Evolutionary conservation across 805 yeast genomes (phyloP), one percentile per base, ranked within the genome.

Genomic region (Saturnispora galanensis): DNA sequence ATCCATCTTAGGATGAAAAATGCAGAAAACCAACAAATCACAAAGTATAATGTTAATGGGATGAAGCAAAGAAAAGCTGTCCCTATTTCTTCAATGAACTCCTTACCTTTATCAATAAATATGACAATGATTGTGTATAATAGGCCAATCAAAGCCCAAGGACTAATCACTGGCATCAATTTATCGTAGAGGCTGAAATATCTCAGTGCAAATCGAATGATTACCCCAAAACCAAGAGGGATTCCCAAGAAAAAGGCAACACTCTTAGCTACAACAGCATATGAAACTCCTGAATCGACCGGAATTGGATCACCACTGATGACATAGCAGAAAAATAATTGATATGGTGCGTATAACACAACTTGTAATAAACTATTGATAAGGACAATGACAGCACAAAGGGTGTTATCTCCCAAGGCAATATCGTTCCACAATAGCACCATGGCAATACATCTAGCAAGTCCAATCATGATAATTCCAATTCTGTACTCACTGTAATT

Each of bases 401-500:
- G 56, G 35, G 65, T 65, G 38, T 60, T 58, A 52, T 75, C 77
- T 5, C 81, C 81, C 7, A 60, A 67, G 2, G 80, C 76, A 13
- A 77, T 60, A 29, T 71, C 68, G 52, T 71, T 76, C 82, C 81
- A 76, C 26, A 76, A 56, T 41, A 77, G 58, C 1, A 76, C 82
- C 81, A 77, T 76, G 17, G 81, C 82, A 50, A 76, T 75, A 54
- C 82, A 76, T 47, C 81, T 59, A 5, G 79, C 81, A 31, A 73
- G 46, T 1, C 82, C 82, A 38, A 77, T 73, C 72, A 77, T 68
- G 29, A 77, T 73, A n/a, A 77, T 65, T 1, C 81, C 81, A 35
- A 59, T 62, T 35, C 81, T 59, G 45, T 71, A 72, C 44, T 73
- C 81, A 7, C 59, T 59, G 41, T 66, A 52, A 45, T 75, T 71